phyloP scores from a whole-genome alignment of 2,329 filamentous ascomycete genomes.

The Trichoderma harzianum region DNA sequence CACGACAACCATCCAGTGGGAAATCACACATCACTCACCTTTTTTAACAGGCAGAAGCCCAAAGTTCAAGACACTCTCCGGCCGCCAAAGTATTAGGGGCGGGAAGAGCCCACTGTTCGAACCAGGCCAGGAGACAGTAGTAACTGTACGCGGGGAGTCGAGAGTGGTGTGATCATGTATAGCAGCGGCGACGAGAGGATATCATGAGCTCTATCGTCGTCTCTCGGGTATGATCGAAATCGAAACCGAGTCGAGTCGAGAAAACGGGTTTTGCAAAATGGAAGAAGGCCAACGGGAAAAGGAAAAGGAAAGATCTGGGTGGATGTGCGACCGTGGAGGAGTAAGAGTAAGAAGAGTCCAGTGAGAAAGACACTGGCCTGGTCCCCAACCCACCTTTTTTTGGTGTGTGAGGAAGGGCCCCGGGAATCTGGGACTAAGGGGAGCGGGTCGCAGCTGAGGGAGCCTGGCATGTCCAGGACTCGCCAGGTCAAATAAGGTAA shows the following conservation, averaged over 20 bases:
- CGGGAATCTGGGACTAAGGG: constrained; percentile 17
- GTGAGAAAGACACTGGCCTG: background rate
- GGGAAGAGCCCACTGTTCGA: background rate
- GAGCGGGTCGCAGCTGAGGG: constrained; percentile 19
- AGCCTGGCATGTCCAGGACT: constrained; percentile 16
- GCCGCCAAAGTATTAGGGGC: constrained; percentile 8
- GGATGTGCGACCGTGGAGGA: constrained; percentile 17
- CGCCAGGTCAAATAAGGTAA: constrained; percentile 17
- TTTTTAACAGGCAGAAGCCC: background rate
- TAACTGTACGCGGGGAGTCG: background rate
- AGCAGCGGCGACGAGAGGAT: background rate
- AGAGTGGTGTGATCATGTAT: background rate
- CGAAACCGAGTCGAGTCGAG: background rate
- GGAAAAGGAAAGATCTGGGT: constrained; percentile 12
- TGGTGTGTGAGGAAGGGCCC: constrained; percentile 14
- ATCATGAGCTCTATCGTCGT: background rate
- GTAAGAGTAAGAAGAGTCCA: background rate
- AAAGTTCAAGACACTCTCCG: constrained; percentile 13
- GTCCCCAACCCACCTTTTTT: background rate
- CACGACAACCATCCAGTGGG: background rate
- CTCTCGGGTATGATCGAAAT: background rate
- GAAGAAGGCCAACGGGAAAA: background rate
- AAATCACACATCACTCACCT: background rate
- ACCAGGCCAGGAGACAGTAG: background rate
- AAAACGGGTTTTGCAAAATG: background rate